Evolutionary conservation across 768 basidiomycete species (phyloP), one percentile per base, ranked within the genome.

Genomic region (Dacryopinax primogenitus): DNA sequence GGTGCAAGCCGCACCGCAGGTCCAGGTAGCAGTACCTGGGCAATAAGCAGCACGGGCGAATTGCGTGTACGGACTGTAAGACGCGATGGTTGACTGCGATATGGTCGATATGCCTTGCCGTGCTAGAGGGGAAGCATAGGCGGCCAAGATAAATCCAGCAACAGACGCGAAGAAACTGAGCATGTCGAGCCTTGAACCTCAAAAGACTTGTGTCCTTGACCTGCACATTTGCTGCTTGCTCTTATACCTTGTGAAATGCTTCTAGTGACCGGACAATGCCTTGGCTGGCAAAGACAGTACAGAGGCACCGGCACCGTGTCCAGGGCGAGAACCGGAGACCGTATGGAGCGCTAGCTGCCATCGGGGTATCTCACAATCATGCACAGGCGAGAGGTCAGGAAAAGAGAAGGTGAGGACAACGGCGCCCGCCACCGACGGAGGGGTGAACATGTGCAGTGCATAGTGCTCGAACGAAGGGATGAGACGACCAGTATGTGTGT

Each of bases 21-120:
- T 62, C 80, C 81, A 83, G 32, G 67, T 74, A 18, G 70, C 69
- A 18, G 80, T 66, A 47, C 70, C 73, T 66, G 67, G 39, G 67
- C 83, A 84, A 70, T 84, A 84, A 16, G 83, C 80, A 1, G 82
- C 83, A 32, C 81, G 75, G 26, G 83, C 81, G 70, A 84, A 81
- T 70, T 81, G 75, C 0, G 80, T 77, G 63, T 76, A 83, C 9
- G 82, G 81, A 0, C 75, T 73, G 30, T 81, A 75, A n/a, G 66
- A 72, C 6, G 74, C 68, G 6, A 84, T 77, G 12, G 51, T 33
- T 28, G 63, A 21, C 32, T 15, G 3, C 4, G 51, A 13, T 11
- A 58, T 18, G 15, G 12, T 13, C 13, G 51, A 4, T 3, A 58
- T 18, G 18, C 13, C 21, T 30, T 26, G 26, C 13, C 51, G 23